Base-by-base conservation (phyloP, 2,329 filamentous ascomycete species). In the Gaeumannomyces sp. region DNA sequence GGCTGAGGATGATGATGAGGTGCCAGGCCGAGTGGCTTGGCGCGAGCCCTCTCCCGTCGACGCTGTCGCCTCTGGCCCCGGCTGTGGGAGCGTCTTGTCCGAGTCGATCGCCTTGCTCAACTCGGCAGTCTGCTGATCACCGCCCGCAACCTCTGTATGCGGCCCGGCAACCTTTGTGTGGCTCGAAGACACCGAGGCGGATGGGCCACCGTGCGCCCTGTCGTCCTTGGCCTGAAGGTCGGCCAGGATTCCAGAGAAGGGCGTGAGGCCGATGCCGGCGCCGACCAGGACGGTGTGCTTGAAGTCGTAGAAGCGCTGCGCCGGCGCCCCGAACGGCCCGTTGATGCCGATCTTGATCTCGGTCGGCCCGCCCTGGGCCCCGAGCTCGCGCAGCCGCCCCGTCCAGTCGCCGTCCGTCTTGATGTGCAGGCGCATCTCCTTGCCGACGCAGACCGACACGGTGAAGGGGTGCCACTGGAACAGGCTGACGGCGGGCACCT, bases 271-370 rank as follows among this genome's bases (percentile, higher is more conserved):
- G 68, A 94, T 94, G 75, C 91, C 91, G 0, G 90, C 91, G 66
- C 91, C 91, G 66, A 90, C 89, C n/a, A 94, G 84, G 38, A 93
- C 81, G 11, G 90, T 85, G 58, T 92, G 83, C 77, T 94, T 91
- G 74, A 92, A 93, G 77, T 93, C 94, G 83, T 95, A 95, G 59
- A 96, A 91, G 71, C 95, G 91, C 73, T 95, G 91, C 0, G 91
- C 94, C 1, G 91, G 90, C 25, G 89, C 93, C 29, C 92, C 92
- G 71, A 95, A 96, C 1, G 92, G 92, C 0, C 92, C 92, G 70
- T 95, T 84, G 61, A 86, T 77, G 0, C 83, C 83, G 3, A 86
- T 78, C 14, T 79, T 74, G 60, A 85, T 81, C 2, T 76, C 71
- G 0, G 72, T 71, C 29, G 73, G 72, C 57, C 29, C 50, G 0